Conservation (phyloP, 345 rosid species). For the Dovyalis caffra region DNA sequence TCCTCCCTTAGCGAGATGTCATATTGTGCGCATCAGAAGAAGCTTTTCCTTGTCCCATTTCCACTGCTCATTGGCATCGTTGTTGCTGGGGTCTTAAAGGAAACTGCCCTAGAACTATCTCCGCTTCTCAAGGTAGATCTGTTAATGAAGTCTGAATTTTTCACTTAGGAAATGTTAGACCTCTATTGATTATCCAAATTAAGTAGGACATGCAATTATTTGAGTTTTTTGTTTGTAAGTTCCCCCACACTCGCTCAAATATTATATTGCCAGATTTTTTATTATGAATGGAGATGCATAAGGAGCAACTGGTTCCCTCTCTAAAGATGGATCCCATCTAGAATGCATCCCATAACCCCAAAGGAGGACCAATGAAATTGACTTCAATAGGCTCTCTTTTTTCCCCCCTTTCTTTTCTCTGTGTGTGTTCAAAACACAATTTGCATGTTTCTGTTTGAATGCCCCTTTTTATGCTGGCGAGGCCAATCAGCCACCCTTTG, state of each 20-base stretch:
- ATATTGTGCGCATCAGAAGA: constrained; percentile 85
- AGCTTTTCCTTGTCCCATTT: constrained; percentile 58
- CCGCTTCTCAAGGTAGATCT: constrained; percentile 65
- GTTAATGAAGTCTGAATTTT: constrained; percentile 6
- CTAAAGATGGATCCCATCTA: neutral
- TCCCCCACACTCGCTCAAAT: no score
- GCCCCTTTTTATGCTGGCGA: no score
- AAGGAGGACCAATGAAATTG: neutral
- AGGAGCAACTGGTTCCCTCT: neutral
- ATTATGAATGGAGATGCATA: neutral
- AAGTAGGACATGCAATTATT: neutral
- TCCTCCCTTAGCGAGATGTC: constrained; percentile 96
- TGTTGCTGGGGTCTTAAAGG: constrained; percentile 51
- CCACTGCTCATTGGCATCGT: constrained; percentile 69
- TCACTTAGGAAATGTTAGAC: constrained; percentile 6
- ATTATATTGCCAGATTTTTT: neutral
- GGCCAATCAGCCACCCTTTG: neutral
- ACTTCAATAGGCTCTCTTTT: neutral
- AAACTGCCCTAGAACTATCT: constrained; percentile 60
- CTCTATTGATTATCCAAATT: neutral
- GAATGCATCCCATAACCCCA: neutral
- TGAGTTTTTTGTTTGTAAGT: neutral
- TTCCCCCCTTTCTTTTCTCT: no score
- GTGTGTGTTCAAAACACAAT: no score
- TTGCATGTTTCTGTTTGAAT: no score